Conservation (phyloP, 2,329 filamentous ascomycete species). For the Microdochium nivale region DNA sequence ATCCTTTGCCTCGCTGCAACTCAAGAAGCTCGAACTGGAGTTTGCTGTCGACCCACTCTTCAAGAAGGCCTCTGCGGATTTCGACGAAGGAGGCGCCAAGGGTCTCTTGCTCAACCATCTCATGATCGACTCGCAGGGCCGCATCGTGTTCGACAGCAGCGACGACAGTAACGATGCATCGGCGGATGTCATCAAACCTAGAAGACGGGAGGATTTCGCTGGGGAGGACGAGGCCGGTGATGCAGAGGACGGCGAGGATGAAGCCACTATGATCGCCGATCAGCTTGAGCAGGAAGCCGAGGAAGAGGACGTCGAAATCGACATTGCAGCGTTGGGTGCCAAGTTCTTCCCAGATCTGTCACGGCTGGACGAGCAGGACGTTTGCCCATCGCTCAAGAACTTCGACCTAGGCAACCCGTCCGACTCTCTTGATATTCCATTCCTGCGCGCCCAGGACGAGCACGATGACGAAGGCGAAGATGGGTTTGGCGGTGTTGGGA, state of each 20-base stretch:
- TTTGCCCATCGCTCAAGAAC: constrained; percentile 89
- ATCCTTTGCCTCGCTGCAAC: constrained; percentile 77
- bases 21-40: constrained; percentile 97
- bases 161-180: constrained; percentile 63
- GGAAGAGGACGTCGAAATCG: constrained; percentile 63
- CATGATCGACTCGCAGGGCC: constrained; percentile 84
- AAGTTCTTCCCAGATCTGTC: constrained; percentile 82
- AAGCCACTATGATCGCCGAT: constrained; percentile 25
- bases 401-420: constrained; percentile 86
- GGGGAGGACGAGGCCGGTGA: constrained; percentile 20
- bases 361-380: constrained; percentile 73
- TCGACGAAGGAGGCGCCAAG: constrained; percentile 96
- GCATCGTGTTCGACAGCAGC: constrained; percentile 97
- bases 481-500: constrained; percentile 41
- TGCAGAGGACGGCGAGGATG: constrained; percentile 27
- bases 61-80: constrained; percentile 97
- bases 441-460: constrained; percentile 81
- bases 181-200: constrained; percentile 26
- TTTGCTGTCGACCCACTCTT: constrained; percentile 97
- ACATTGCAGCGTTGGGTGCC: constrained; percentile 63
- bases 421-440: constrained; percentile 80
- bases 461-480: constrained; percentile 56
- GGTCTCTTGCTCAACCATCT: constrained; percentile 90
- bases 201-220: constrained; percentile 23
- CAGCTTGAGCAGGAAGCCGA: constrained; percentile 34